phyloP scores from a whole-genome alignment of 148 eudicot genomes.

The Amaranthus hypochondriacus region DNA sequence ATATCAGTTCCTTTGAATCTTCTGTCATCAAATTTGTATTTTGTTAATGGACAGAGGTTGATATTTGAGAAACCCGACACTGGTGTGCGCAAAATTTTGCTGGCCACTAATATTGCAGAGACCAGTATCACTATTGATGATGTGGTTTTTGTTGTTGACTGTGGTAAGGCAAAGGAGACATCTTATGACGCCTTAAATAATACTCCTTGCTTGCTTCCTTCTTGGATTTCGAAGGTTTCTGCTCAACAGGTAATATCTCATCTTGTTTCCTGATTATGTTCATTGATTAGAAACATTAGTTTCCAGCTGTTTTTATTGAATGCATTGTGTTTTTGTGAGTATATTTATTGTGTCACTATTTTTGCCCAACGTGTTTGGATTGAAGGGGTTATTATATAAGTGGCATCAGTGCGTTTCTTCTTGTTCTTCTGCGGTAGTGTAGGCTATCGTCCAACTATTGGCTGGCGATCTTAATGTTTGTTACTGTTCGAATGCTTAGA shows the following conservation, averaged over 20 bases:
- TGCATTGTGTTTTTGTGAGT: constrained; percentile 7
- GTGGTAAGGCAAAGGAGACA: constrained; percentile 98
- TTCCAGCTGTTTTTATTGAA: constrained; percentile 13
- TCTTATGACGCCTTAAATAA: constrained; percentile 96
- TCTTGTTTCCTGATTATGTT: neutral
- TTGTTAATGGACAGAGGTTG: constrained; percentile 51
- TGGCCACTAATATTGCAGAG: constrained; percentile 98
- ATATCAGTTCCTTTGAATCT: neutral
- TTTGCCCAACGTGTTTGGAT: no score
- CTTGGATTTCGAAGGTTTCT: constrained; percentile 97
- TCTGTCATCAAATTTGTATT: neutral
- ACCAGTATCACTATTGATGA: constrained; percentile 97
- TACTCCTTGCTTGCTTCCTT: constrained; percentile 91
- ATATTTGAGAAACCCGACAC: constrained; percentile 82
- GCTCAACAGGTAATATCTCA: constrained; percentile 69
- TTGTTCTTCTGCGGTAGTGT: neutral
- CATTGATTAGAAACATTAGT: neutral
- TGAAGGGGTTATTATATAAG: neutral
- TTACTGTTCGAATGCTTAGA: neutral
- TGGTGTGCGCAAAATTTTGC: constrained; percentile 83
- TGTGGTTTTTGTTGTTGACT: constrained; percentile 91
- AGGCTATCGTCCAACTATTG: neutral
- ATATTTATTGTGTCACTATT: neutral
- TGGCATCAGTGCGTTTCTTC: neutral
- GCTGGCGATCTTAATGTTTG: neutral